Percentiles rank a stretch among this genome's conserved stretches.
These are phyloP conservation scores for Picea glauca DNA, from an alignment of 75 land plant genomes.

Conservation along the genomic window DNA sequence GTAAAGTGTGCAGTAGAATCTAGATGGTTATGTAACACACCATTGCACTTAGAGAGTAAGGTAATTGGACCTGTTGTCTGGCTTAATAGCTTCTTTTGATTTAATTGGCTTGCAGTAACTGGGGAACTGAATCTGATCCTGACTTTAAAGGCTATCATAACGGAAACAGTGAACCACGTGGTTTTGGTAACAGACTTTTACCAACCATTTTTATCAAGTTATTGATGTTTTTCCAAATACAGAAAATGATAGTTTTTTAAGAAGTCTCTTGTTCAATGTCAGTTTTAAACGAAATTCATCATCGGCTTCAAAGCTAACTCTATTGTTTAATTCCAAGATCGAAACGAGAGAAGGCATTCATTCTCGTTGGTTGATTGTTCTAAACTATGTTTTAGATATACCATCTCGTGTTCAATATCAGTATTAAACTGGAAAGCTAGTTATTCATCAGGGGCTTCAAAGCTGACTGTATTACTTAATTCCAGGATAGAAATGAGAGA, in stretches of 20 bases:
- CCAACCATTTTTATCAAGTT: conserved; percentile 5
- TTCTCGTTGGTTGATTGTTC: neutral
- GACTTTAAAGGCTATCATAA: conserved; percentile 95
- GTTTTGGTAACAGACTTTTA: conserved; percentile 70
- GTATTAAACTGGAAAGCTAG: neutral
- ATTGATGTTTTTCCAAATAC: neutral
- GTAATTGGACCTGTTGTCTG: neutral
- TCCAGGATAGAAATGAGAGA: neutral
- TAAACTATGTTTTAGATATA: neutral
- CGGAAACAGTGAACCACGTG: conserved; percentile 95
- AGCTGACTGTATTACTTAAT: neutral
- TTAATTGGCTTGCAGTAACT: conserved; percentile 49
- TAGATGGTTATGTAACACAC: too few relatives aligned
- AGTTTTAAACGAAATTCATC: neutral
- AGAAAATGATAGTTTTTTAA: neutral
- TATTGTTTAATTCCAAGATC: neutral
- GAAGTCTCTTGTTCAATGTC: neutral
- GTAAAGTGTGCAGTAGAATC: too few relatives aligned
- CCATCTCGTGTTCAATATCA: neutral
- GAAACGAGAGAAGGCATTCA: neutral
- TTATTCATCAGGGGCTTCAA: neutral
- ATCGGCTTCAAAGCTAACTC: neutral
- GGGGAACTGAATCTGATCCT: conserved; percentile 98
- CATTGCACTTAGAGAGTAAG: too few relatives aligned
- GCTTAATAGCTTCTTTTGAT: neutral